These are phyloP conservation scores for Sarcodon sp. DNA, from an alignment of 768 basidiomycete genomes.

Conservation along the genomic window DNA sequence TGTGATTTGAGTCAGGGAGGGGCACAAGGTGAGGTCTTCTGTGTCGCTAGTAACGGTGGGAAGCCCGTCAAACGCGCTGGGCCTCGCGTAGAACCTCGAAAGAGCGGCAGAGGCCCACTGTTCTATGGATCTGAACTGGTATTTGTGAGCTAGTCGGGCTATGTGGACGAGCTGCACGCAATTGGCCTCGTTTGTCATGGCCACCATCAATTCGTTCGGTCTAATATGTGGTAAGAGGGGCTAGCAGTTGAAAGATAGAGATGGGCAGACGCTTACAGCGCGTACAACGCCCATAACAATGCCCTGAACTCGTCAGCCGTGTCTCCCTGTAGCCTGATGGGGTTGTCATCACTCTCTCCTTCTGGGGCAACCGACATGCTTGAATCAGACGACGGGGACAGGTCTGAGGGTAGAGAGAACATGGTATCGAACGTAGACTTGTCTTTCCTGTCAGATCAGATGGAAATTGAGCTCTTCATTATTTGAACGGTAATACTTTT, in stretches of 20 bases:
- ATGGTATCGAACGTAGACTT: conserved; percentile 32
- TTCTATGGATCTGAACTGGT: conserved; percentile 31
- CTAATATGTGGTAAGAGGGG: conserved; percentile 14
- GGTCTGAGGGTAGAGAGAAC: conserved; percentile 22
- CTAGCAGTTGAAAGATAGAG: neutral
- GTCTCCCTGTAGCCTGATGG: conserved; percentile 33
- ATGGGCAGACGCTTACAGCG: conserved; percentile 25
- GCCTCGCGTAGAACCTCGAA: conserved; percentile 21
- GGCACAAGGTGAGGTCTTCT: conserved; percentile 11
- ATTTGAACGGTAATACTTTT: no score
- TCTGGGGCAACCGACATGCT: conserved; percentile 23
- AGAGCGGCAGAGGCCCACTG: conserved; percentile 30
- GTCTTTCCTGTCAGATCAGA: conserved; percentile 17
- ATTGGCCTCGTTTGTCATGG: conserved; percentile 27
- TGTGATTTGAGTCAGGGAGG: conserved; percentile 33
- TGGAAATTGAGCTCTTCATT: no score
- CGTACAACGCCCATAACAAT: conserved; percentile 39
- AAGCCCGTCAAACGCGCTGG: conserved; percentile 15
- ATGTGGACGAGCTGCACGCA: conserved; percentile 33
- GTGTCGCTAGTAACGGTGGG: conserved; percentile 10
- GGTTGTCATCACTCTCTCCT: conserved; percentile 36
- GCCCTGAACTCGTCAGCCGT: conserved; percentile 36
- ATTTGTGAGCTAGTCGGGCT: conserved; percentile 34
- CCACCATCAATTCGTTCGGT: conserved; percentile 30
- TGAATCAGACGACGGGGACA: conserved; percentile 4